Percentiles rank a stretch among this genome's conserved stretches.
These are phyloP conservation scores for Dacryopinax primogenitus DNA, from an alignment of 768 basidiomycete genomes.

Conservation along the genomic window DNA sequence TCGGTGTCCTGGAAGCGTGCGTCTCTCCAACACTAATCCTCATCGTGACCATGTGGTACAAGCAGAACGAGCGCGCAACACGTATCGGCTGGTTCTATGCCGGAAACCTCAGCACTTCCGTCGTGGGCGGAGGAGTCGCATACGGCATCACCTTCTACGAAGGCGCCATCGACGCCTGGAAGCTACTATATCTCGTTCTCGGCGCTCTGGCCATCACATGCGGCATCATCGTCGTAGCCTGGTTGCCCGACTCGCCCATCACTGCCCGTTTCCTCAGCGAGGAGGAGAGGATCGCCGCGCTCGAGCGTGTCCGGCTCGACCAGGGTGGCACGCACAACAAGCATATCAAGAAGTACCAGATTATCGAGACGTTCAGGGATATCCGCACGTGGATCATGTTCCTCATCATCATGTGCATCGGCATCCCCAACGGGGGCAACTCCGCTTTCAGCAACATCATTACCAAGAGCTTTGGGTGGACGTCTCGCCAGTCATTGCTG, in stretches of 20 bases:
- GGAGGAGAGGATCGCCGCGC: constrained; percentile 47
- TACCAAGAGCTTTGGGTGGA: constrained; percentile 17
- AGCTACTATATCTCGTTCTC: constrained; percentile 48
- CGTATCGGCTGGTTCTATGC: constrained; percentile 56
- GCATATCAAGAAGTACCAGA: constrained; percentile 45
- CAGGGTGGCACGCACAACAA: constrained; percentile 50
- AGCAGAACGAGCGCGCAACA: constrained; percentile 49
- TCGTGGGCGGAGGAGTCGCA: constrained; percentile 52
- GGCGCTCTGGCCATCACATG: constrained; percentile 51
- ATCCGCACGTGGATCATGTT: constrained; percentile 39
- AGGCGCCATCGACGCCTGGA: constrained; percentile 43
- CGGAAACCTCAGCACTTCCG: constrained; percentile 41
- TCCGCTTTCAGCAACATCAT: constrained; percentile 12
- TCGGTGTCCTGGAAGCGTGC: constrained; percentile 56
- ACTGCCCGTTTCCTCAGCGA: constrained; percentile 43
- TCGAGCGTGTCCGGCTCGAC: constrained; percentile 56
- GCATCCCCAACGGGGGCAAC: constrained; percentile 12
- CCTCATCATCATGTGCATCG: constrained; percentile 10
- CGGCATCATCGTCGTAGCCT: constrained; percentile 42
- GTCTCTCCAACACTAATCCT: constrained; percentile 51
- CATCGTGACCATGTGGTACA: constrained; percentile 55
- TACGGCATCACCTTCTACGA: constrained; percentile 43
- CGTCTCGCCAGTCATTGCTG: constrained; percentile 9
- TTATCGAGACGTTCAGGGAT: constrained; percentile 44
- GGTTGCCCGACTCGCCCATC: constrained; percentile 54